Evolutionary conservation across 805 yeast species (phyloP), one percentile per base, ranked within the genome.

Genomic region (Yarrowia bubula): DNA sequence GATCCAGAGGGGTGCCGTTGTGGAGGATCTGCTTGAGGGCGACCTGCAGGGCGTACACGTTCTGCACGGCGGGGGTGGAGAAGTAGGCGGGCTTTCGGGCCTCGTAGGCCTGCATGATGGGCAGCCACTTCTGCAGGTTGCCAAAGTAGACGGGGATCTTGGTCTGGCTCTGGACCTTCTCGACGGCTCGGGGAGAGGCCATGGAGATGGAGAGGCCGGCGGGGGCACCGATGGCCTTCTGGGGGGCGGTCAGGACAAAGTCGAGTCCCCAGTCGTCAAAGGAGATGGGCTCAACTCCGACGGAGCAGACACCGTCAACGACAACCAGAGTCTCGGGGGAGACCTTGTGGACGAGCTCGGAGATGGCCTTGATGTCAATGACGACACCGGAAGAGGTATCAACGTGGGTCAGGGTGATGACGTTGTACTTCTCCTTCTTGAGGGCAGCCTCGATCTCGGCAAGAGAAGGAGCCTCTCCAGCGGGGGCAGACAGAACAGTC

Each of bases 321-420:
- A 91, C 79, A 64, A 93, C 81, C 67, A 93, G 81, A 28, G 97
- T 84, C 35, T 89, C 88, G 64, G 98, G 98, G 4, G 91, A 83
- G 1, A 81, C 77, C 68, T 78, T 73, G 71, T 85, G 84, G 67
- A 89, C 87, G n/a, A 86, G 69, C 62, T 76, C 77, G 32, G 96
- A 76, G 66, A 92, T 81, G 15, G 80, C 78, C 72, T 84, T 80
- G 68, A 93, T 86, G 72, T 89, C 88, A 50, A 86, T 80, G 44
- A 92, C 83, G 46, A 93, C 97, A n/a, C 96, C 96, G 39, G 98
- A 91, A 1, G 97, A 91, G 50, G 98, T 95, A 76, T 95, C 99
- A 42, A 95, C 97, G 71, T 93, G 98, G 46, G 98, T 93, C 71
- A 92, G 83, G 55, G 96, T 90, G 70, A 93, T 81, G 63, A 89